These are phyloP conservation scores for Lepidium didymum DNA, from an alignment of 345 rosid genomes.

Conservation along the genomic window DNA sequence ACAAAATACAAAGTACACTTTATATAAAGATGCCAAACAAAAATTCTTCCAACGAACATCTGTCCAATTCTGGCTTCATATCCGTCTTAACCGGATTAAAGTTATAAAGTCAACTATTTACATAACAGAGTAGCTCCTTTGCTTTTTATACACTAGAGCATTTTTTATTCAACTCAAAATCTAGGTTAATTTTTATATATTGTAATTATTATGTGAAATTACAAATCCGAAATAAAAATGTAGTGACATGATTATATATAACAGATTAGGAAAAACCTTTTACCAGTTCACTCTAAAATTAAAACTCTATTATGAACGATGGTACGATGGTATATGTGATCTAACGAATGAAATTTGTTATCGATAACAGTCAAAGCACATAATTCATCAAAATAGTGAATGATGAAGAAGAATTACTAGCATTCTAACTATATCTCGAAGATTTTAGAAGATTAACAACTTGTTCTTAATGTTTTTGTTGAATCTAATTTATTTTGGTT, in stretches of 20 bases:
- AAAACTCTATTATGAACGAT: too few relatives aligned
- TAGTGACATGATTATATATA: background rate
- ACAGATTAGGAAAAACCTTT: background rate
- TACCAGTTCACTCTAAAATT: too few relatives aligned
- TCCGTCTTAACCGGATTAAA: conserved; percentile 15
- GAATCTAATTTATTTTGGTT: too few relatives aligned
- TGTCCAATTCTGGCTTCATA: conserved; percentile 14
- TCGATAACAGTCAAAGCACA: too few relatives aligned
- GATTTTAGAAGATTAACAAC: too few relatives aligned
- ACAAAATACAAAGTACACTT: conserved; percentile 3
- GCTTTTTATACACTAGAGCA: background rate
- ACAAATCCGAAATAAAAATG: background rate
- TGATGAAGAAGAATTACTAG: too few relatives aligned
- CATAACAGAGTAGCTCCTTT: conserved; percentile 2
- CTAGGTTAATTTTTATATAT: background rate
- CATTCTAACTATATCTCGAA: too few relatives aligned
- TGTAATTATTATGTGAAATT: background rate
- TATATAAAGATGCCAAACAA: conserved; percentile 8
- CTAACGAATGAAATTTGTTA: too few relatives aligned
- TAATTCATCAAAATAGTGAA: too few relatives aligned
- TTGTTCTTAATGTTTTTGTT: too few relatives aligned
- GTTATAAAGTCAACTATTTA: conserved; percentile 23
- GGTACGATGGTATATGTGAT: too few relatives aligned
- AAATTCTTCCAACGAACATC: conserved; percentile 4
- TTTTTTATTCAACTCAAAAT: background rate